Evolutionary conservation across 2,329 filamentous ascomycete genomes (phyloP), one percentile per base, ranked within the genome.

Genomic region (Fonsecaea nubica): DNA sequence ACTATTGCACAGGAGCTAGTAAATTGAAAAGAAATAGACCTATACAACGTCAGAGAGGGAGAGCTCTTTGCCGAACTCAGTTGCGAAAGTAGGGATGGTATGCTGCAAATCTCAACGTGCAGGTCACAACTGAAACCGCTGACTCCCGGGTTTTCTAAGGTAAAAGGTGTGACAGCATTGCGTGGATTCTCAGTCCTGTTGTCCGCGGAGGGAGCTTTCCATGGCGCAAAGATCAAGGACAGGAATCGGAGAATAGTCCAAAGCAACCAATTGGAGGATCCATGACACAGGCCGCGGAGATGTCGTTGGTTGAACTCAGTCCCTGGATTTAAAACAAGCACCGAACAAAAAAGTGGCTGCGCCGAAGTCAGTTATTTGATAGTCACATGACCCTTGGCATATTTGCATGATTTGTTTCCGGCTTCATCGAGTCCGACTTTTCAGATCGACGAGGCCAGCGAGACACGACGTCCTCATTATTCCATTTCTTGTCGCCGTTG

Each of bases 171-270:
- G 18, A 25, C 9, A 25, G 45, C 45, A 25, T 25, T 50, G 45
- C 45, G 25, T 42, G 40, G 18, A 18, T 9, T 42, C 45, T 25
- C 18, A 50, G 45, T 25, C 30, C 15, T n/a, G 45, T 32, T 5
- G 40, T 33, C 58, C 13, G 35, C 61, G 25, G 53, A 58, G 52
- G 53, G 32, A 30, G 50, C 3, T 5, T 63, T 58, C 61, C 54
- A 48, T 38, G 30, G 32, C 38, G 4, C 54, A 53, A 52, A 62
- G 6, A 40, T 4, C 36, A 18, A 48, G 40, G 5, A 45, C 40
- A 7, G 18, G 15, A 25, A 25, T n/a, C 38, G 15, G 38, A 15
- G 35, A 36, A 25, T 36, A 7, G 35, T 8, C 35, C 35, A 36
- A 36, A 12, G 35, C 7, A 12, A 36, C 35, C 35, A 12, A 36